A percentile compares a stretch with the other conserved stretches of the same genome.
phyloP scores from a whole-genome alignment of 2,329 filamentous ascomycete genomes.

The Aureobasidium zeae region DNA sequence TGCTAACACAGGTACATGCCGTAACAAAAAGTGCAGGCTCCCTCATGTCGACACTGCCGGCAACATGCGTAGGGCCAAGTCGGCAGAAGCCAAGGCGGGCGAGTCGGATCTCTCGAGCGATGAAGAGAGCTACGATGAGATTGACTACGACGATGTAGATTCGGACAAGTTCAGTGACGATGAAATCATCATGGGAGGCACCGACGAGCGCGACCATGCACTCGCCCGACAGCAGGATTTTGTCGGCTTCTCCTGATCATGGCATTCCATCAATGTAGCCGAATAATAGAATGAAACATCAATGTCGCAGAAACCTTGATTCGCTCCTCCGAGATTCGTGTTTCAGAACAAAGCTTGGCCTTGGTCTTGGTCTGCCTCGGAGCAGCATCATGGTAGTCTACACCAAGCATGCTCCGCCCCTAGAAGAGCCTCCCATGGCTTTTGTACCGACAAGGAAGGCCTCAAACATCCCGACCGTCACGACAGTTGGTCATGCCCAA shows the following conservation, averaged over 20 bases:
- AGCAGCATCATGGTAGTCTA: too few species aligned
- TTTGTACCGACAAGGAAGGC: not conserved
- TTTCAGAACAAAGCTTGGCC: constrained; percentile 9
- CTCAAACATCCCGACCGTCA: not conserved
- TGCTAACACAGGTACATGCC: constrained; percentile 80
- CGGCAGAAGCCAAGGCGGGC: constrained; percentile 31
- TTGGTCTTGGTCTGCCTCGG: too few species aligned
- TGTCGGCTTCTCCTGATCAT: constrained; percentile 35
- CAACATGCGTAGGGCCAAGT: constrained; percentile 55
- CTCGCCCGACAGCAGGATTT: constrained; percentile 47
- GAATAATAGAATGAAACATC: not conserved
- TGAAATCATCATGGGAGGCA: constrained; percentile 30
- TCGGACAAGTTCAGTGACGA: constrained; percentile 50
- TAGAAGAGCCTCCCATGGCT: constrained; percentile 10
- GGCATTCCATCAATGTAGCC: too few species aligned
- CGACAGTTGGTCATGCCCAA: constrained; percentile 2
- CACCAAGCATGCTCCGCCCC: too few species aligned
- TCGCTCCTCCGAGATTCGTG: too few species aligned
- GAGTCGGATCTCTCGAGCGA: constrained; percentile 63
- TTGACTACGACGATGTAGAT: constrained; percentile 69
- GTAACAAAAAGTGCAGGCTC: constrained; percentile 64
- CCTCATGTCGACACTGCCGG: constrained; percentile 83
- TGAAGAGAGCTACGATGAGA: constrained; percentile 54
- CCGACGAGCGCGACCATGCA: constrained; percentile 35
- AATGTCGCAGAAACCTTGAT: not conserved